These are phyloP conservation scores for Emergomyces orientalis DNA, from an alignment of 2,329 filamentous ascomycete genomes.

Conservation along the genomic window DNA sequence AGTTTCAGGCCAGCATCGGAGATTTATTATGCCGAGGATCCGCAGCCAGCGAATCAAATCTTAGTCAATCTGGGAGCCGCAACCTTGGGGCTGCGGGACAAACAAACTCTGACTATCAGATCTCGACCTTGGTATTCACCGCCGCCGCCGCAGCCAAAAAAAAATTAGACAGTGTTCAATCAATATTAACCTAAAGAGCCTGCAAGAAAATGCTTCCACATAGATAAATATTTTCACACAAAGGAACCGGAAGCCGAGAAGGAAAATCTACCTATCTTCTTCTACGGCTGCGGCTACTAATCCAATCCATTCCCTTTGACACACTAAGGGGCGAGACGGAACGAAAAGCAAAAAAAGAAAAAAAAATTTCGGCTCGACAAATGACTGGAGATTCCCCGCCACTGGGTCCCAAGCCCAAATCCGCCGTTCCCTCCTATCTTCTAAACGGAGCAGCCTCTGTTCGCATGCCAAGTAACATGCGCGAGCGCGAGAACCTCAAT, in stretches of 20 bases:
- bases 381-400: constrained; percentile 35
- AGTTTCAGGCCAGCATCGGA: background rate
- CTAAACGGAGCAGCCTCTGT: constrained; percentile 48
- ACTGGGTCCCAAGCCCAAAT: constrained; percentile 39
- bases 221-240: background rate
- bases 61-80: background rate
- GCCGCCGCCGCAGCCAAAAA: no score
- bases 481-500: constrained; percentile 49
- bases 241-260: background rate
- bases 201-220: background rate
- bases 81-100: background rate
- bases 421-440: constrained; percentile 49
- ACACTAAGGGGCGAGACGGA: background rate
- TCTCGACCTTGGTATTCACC: no score
- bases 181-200: no score
- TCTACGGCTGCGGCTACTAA: background rate
- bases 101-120: background rate
- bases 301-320: background rate
- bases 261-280: background rate
- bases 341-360: background rate
- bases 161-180: no score
- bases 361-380: constrained; percentile 15
- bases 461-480: constrained; percentile 39
- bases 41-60: background rate
- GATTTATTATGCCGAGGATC: background rate